Evolutionary conservation across 768 basidiomycete genomes (phyloP).

Genomic region (Boletus rufocinnamomeus): DNA sequence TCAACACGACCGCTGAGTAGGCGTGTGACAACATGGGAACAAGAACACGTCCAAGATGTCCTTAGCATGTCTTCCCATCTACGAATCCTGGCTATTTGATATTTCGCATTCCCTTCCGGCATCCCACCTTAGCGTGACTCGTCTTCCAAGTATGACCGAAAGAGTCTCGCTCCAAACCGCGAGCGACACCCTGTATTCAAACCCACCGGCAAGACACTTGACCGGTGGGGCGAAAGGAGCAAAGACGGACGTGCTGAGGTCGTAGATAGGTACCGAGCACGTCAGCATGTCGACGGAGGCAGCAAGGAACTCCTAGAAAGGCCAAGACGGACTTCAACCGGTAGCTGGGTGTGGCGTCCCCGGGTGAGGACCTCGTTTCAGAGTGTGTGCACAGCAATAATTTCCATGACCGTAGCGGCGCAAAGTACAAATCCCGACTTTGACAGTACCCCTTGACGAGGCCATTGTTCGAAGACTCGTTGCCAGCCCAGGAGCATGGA

Average conservation of each 20-base stretch:
- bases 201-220: background rate
- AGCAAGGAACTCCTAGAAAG: background rate
- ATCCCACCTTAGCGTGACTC: too few relatives aligned
- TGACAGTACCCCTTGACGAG: background rate
- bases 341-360: background rate
- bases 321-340: background rate
- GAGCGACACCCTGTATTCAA: background rate
- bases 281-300: background rate
- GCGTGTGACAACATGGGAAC: background rate
- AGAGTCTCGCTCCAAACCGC: background rate
- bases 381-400: background rate
- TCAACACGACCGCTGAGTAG: background rate
- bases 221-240: background rate
- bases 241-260: background rate
- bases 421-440: background rate
- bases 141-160: too few relatives aligned
- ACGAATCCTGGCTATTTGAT: background rate
- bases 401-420: background rate
- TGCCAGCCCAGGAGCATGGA: background rate
- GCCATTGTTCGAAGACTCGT: background rate
- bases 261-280: background rate
- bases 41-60: background rate
- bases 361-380: background rate
- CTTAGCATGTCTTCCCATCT: background rate
- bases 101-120: background rate